Conservation (phyloP, 257 asterid species). For the Verbascum thapsus region DNA sequence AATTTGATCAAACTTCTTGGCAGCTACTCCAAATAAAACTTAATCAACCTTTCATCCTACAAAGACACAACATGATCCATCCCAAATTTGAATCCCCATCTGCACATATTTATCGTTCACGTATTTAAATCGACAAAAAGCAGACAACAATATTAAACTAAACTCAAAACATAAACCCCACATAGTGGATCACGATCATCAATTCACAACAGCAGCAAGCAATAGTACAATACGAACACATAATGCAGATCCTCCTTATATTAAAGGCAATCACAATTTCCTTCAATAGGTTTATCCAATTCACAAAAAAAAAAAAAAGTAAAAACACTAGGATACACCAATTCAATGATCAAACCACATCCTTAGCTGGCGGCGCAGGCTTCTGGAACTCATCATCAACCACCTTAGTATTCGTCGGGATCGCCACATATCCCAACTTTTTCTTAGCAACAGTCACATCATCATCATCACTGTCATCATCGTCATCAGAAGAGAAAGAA, state of each 20-base stretch:
- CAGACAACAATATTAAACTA: constrained; percentile 11
- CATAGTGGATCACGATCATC: constrained; percentile 20
- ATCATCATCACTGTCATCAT: constrained; percentile 43
- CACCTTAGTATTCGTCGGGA: constrained; percentile 41
- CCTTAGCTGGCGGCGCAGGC: constrained; percentile 51
- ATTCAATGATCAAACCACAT: constrained; percentile 47
- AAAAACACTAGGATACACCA: constrained; percentile 1
- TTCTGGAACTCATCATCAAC: constrained; percentile 52
- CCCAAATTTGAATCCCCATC: neutral
- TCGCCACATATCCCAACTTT: constrained; percentile 48
- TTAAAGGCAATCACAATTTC: constrained; percentile 10
- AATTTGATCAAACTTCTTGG: neutral
- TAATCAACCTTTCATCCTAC: neutral
- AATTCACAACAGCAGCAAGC: constrained; percentile 24
- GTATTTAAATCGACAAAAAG: neutral
- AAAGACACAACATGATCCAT: neutral
- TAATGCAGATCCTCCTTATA: constrained; percentile 21
- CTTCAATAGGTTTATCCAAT: constrained; percentile 22
- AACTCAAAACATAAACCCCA: constrained; percentile 18
- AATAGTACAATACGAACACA: constrained; percentile 25
- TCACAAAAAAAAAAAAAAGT: no score
- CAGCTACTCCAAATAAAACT: neutral
- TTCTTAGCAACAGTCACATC: constrained; percentile 43
- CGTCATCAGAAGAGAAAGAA: constrained; percentile 39
- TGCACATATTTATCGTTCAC: neutral